Evolutionary conservation across 2,329 filamentous ascomycete genomes (phyloP), one percentile per base, ranked within the genome.

Genomic region (Claviceps pusilla): DNA sequence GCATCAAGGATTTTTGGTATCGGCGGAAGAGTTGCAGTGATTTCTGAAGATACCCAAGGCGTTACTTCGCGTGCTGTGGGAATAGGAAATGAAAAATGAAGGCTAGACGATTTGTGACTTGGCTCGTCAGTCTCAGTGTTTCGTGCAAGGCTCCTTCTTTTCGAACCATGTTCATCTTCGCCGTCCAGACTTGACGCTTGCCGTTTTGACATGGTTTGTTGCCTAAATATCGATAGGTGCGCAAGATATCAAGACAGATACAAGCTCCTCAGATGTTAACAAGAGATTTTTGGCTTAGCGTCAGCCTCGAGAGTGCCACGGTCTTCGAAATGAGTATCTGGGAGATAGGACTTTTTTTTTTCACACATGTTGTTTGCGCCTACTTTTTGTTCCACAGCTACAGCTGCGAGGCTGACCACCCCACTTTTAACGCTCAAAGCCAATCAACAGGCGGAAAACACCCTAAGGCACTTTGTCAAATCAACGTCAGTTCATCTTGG

Each of bases 1-100:
- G 75, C 69, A 58, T 89, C 77, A 6, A 74, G 62, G 51, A 89
- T 78, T 10, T 70, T 64, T 3, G 86, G 87, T 1, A 89, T 69
- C 1, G 77, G 72, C 3, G 84, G 84, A 1, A 79, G 63, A 1
- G 67, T 57, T 16, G 62, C 59, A 3, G 74, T 66, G 43, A 83
- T 75, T 41, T 76, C 73, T 54, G 73, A 67, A 37, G 65, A 69
- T n/a, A 65, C 73, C 76, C 75, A 84, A 55, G 71, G 73, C 53
- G 69, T 74, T 47, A 73, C 54, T 14, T 54, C 33, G 10, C 52
- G 43, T 35, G 56, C 54, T 35, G 58, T 56, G n/a, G 57, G 48
- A 4, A 49, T 56, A 14, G 55, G 55, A 10, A 59, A 46, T 0
- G 54, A 47, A 33, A 57, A 14, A 19, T 7, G 5, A 29, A 47